A percentile compares a stretch with the other conserved stretches of the same genome.
phyloP scores from a whole-genome alignment of 2,329 filamentous ascomycete genomes.

The Paecilomyces formosus region DNA sequence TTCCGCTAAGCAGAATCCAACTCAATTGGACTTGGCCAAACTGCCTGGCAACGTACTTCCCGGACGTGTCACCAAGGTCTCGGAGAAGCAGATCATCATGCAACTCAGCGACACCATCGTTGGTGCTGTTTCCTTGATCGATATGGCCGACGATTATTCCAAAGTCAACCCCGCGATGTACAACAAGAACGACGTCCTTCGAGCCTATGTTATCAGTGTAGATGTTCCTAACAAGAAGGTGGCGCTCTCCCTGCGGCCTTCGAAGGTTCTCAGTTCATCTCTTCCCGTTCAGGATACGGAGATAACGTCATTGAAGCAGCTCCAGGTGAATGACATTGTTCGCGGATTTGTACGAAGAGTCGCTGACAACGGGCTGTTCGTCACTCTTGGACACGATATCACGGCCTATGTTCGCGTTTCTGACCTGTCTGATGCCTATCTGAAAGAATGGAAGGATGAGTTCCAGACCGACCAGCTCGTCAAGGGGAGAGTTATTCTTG shows the following conservation, averaged over 20 bases:
- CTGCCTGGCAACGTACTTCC: constrained; percentile 77
- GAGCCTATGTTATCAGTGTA: constrained; percentile 75
- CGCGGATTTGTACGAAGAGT: constrained; percentile 91
- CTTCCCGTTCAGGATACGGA: constrained; percentile 74
- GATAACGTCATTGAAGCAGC: constrained; percentile 60
- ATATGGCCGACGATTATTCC: constrained; percentile 79
- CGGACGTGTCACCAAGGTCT: constrained; percentile 76
- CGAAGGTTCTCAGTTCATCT: constrained; percentile 80
- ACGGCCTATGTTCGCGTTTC: constrained; percentile 77
- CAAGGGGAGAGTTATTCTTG: constrained; percentile 70
- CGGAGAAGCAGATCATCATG: constrained; percentile 74
- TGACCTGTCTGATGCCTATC: constrained; percentile 80
- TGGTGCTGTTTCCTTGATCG: constrained; percentile 72
- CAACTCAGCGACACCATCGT: constrained; percentile 75
- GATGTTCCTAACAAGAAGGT: constrained; percentile 80
- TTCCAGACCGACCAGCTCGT: constrained; percentile 88
- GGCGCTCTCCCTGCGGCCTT: constrained; percentile 73
- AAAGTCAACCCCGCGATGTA: constrained; percentile 68
- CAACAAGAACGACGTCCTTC: constrained; percentile 77
- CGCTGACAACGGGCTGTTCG: constrained; percentile 80
- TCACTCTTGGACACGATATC: constrained; percentile 72
- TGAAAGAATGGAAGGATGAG: constrained; percentile 91
- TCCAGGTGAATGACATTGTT: constrained; percentile 70
- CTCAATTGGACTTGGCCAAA: constrained; percentile 59
- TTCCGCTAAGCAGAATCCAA: constrained; percentile 61